phyloP scores from a whole-genome alignment of 2,329 filamentous ascomycete genomes.

The Fusarium oligoseptatum region DNA sequence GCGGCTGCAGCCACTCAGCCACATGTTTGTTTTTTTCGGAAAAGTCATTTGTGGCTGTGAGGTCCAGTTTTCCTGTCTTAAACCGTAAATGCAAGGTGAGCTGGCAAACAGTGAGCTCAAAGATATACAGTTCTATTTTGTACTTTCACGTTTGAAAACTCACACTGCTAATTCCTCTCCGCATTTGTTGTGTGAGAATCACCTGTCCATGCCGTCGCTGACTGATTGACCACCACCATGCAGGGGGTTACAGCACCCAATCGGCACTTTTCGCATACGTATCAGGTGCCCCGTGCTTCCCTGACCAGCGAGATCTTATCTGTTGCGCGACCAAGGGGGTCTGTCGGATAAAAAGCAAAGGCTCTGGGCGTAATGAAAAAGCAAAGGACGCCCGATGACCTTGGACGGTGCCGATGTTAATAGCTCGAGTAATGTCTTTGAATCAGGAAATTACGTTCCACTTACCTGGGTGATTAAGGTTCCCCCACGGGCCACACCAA shows the following conservation, averaged over 20 bases:
- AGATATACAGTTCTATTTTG: neutral
- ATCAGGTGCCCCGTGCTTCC: slow-evolving; percentile 9
- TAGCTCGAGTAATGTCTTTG: neutral
- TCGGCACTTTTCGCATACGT: slow-evolving; percentile 21
- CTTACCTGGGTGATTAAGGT: neutral
- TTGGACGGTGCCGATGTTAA: neutral
- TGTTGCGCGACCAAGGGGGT: neutral
- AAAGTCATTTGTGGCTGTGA: slow-evolving; percentile 21
- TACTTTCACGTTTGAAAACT: neutral
- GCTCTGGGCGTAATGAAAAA: neutral
- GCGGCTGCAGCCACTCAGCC: slow-evolving; percentile 45
- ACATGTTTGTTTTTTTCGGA: slow-evolving; percentile 41
- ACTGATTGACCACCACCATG: neutral
- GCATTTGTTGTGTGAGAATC: slow-evolving; percentile 28
- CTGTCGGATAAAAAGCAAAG: neutral
- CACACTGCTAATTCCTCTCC: neutral
- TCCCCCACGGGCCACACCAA: neutral
- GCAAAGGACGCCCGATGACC: neutral
- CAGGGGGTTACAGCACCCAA: slow-evolving; percentile 19
- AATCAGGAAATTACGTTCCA: neutral
- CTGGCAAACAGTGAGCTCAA: neutral
- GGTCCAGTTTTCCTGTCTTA: neutral
- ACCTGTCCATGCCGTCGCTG: slow-evolving; percentile 17
- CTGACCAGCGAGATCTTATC: slow-evolving; percentile 1
- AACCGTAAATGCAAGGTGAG: neutral